Evolutionary conservation across 352 stramenopile species (phyloP), one percentile per base, ranked within the genome.

Genomic region (Phytophthora foliorum): DNA sequence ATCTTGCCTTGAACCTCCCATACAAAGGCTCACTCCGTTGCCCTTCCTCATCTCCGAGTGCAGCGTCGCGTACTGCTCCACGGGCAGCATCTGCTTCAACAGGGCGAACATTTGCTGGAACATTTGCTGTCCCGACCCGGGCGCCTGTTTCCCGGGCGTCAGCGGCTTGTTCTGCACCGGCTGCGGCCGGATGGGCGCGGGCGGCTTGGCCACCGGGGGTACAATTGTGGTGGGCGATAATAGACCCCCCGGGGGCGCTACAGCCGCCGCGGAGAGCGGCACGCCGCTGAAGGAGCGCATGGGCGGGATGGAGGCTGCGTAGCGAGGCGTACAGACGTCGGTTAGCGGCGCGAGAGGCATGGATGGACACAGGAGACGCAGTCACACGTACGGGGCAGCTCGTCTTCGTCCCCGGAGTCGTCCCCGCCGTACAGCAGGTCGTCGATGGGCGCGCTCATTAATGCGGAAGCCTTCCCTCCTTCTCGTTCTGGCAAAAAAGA

Each of bases 61-160:
- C 53, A 94, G 76, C 49, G 77, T 75, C 38, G 85, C 83, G 70
- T 94, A 94, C 67, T 94, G 84, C 61, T 94, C 84, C n/a, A 87
- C 78, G 2, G 87, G 85, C 44, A 94, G 77, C 84, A 93, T 93
- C 63, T 94, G 84, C 72, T 92, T 91, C 39, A 94, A 52, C 34
- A 94, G 65, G 29, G 84, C 87, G 55, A 94, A 94, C 87, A 93
- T 94, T 75, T 94, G 84, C 80, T 93, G 82, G 55, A 94, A 93
- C 84, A 92, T 92, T 77, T 94, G 83, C 66, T 94, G 84, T 0
- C 87, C 86, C 6, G 83, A 92, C 11, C 82, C 86, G 1, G 79
- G 56, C 17, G 81, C 36, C 51, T 88, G 78, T 48, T 90, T 88
- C 17, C 64, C 63, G 34, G 68, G 63, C 5, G 69, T 38, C 3